phyloP scores from a whole-genome alignment of 1,139 yeast species.

The Lodderomyces orthopsilosis region DNA sequence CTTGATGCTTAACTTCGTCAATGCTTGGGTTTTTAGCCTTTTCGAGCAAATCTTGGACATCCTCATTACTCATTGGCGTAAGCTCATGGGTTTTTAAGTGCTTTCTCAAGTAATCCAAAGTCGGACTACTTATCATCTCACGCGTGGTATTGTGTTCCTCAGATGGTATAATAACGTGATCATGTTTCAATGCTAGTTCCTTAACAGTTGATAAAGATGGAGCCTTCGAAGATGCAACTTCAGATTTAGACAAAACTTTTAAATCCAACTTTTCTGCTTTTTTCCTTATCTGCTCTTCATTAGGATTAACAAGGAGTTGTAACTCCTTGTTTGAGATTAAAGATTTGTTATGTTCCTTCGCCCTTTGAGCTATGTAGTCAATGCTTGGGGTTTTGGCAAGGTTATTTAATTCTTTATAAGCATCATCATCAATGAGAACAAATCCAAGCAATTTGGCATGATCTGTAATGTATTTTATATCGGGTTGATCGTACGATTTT shows the following conservation, averaged over 20 bases:
- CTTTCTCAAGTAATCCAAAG: conserved; percentile 22
- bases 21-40: conserved; percentile 33
- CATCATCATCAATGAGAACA: conserved; percentile 27
- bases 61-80: conserved; percentile 12
- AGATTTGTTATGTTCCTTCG: conserved; percentile 11
- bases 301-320: not conserved
- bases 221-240: conserved; percentile 17
- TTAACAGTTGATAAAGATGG: conserved; percentile 22
- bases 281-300: not conserved
- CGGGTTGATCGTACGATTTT: conserved; percentile 22
- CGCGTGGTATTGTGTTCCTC: conserved; percentile 15
- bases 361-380: conserved; percentile 13
- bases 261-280: conserved; percentile 13
- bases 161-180: conserved; percentile 16
- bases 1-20: conserved; percentile 33
- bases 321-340: conserved; percentile 14
- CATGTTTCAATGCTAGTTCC: conserved; percentile 16
- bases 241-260: conserved; percentile 12
- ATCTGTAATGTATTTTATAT: conserved; percentile 24
- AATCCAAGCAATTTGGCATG: conserved; percentile 35
- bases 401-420: conserved; percentile 29
- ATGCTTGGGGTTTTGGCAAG: conserved; percentile 16
- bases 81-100: conserved; percentile 13
- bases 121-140: conserved; percentile 21
- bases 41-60: conserved; percentile 19